Base-by-base conservation (phyloP, 257 asterid species). In the Mentha longifolia region DNA sequence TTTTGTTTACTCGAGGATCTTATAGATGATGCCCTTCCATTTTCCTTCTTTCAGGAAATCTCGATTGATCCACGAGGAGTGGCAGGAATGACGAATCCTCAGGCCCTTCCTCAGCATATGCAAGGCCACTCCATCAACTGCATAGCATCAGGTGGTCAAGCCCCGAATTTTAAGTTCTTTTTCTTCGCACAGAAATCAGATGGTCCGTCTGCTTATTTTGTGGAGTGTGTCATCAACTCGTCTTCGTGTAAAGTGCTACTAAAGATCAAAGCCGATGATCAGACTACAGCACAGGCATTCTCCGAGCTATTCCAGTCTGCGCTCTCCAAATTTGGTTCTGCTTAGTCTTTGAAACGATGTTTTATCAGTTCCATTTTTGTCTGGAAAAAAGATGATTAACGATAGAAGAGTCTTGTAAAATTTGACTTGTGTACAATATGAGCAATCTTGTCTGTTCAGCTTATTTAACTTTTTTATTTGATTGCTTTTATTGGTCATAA, bases 111-210 rank as follows among this genome's bases (percentile, higher is more conserved):
- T 56, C 90, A 80, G 45, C 96, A 95, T 82, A 88, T 95, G 95
- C 97, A 89, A 80, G 75, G 79, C 69, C 88, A 89, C 70, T 85
- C 86, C 20, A 85, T 95, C 74, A 85, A 84, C 84, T 95, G 99
- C 89, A 84, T 95, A 68, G 98, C 99, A 52, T 95, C 99, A 9
- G 99, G 99, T 51, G 97, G 98, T 55, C 99, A 92, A 70, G 87
- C 98, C 10, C 98, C 99, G 0, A 90, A 89, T 75, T 92, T 88
- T 14, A 92, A 92, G 87, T 92, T 88, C 90, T 95, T 95, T 85
- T 90, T 95, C 91, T 82, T 85, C 15, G 95, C 95, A 30, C 97
- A 88, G 64, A 88, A 87, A 67, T 94, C 84, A 42, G 91, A 86
- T 30, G 95, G 82, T 52, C 54, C 89, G 1, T 78, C 88, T 3